A percentile compares a stretch with the other conserved stretches of the same genome.
These are phyloP conservation scores for Effrenium voratum DNA, from an alignment of 73 alveolate species.

Conservation along the genomic window DNA sequence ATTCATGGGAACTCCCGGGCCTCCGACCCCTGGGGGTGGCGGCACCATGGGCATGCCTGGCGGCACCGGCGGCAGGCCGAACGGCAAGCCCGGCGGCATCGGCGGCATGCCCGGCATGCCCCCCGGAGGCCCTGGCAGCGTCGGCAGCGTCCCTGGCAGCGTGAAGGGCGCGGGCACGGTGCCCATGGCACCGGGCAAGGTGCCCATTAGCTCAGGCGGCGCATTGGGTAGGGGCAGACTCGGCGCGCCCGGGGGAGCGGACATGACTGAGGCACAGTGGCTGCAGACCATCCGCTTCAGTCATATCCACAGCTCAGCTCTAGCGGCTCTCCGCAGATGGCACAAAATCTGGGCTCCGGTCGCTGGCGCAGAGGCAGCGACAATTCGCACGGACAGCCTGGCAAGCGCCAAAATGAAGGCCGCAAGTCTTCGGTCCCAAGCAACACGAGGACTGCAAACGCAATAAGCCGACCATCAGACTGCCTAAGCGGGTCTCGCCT, in stretches of 20 bases:
- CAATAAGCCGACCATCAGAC: background rate
- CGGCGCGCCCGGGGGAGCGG: slow-evolving; percentile 30
- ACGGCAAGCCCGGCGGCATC: background rate
- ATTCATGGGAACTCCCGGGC: no score
- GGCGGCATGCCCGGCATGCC: background rate
- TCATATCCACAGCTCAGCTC: no score
- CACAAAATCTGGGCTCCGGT: background rate
- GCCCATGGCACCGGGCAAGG: slow-evolving; percentile 4
- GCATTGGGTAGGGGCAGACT: background rate
- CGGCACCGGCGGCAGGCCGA: background rate
- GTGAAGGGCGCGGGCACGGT: background rate
- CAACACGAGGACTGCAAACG: background rate
- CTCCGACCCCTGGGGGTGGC: background rate
- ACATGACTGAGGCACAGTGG: background rate
- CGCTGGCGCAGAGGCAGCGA: slow-evolving; percentile 81
- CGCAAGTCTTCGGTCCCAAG: background rate
- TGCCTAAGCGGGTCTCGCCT: background rate
- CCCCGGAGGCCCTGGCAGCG: slow-evolving; percentile 14
- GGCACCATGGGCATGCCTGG: background rate
- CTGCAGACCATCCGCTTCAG: no score
- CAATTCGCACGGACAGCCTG: slow-evolving; percentile 83
- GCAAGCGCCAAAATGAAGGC: background rate
- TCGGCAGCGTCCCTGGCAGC: background rate
- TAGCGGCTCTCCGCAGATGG: no score
- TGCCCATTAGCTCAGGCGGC: background rate